Conservation (phyloP, 805 yeast genomes). For the Pichia manshurica region DNA sequence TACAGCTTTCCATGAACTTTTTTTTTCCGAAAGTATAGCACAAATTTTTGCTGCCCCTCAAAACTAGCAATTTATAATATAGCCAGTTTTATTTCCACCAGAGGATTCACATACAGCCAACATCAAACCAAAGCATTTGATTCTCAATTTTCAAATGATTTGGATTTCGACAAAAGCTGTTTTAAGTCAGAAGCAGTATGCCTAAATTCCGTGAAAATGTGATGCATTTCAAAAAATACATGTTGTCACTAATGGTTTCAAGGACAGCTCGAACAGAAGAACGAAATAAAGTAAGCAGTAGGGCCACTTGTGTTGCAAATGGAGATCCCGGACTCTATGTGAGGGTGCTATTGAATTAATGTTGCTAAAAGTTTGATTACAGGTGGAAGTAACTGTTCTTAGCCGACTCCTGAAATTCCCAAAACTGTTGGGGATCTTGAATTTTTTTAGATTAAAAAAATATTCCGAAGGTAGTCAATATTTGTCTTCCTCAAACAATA, state of each 20-base stretch:
- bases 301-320: constrained; percentile 61
- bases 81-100: constrained; percentile 43
- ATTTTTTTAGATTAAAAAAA: no score
- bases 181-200: constrained; percentile 56
- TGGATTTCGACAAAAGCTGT: constrained; percentile 44
- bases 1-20: constrained; percentile 59
- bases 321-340: constrained; percentile 56
- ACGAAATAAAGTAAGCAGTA: constrained; percentile 40
- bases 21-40: constrained; percentile 53
- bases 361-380: constrained; percentile 44
- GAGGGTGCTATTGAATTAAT: constrained; percentile 63
- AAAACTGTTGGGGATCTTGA: no score
- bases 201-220: constrained; percentile 42
- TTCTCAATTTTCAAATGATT: constrained; percentile 28
- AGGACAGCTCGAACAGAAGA: constrained; percentile 35
- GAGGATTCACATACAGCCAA: constrained; percentile 38
- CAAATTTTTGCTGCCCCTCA: constrained; percentile 53
- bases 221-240: constrained; percentile 55
- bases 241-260: constrained; percentile 45
- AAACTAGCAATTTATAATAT: constrained; percentile 69
- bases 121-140: constrained; percentile 30
- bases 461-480: no score
- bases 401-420: no score
- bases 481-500: no score
- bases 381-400: constrained; percentile 32